These are phyloP conservation scores for Ascochyta koolunga DNA, from an alignment of 2,329 filamentous ascomycete species.

Conservation along the genomic window DNA sequence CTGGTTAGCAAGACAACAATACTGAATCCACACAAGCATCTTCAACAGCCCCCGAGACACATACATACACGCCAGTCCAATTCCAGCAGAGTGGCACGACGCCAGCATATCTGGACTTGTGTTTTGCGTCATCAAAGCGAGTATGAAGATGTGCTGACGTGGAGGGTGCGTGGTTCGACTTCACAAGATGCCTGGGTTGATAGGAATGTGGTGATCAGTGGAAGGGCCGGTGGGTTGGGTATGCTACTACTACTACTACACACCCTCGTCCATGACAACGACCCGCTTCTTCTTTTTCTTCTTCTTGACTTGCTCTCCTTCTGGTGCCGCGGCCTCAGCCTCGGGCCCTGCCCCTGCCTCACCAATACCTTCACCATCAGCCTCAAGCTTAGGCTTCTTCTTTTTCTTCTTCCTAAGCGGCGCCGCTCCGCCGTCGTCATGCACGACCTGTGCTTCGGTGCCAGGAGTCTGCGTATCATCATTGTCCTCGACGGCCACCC, in stretches of 20 bases:
- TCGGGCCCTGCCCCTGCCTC: neutral
- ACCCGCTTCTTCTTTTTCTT: conserved; percentile 51
- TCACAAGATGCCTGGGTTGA: too few relatives aligned
- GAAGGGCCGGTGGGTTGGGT: too few relatives aligned
- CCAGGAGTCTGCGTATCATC: conserved; percentile 53
- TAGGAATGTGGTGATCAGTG: too few relatives aligned
- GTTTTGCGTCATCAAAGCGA: too few relatives aligned
- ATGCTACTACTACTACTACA: neutral
- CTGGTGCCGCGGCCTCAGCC: conserved; percentile 20
- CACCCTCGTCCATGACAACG: conserved; percentile 41
- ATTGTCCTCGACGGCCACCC: conserved; percentile 61
- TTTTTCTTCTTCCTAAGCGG: conserved; percentile 50
- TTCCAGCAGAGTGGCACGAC: too few relatives aligned
- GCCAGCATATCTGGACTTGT: too few relatives aligned
- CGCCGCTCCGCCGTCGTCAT: conserved; percentile 20
- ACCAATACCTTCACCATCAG: conserved; percentile 14
- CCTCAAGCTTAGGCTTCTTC: conserved; percentile 47
- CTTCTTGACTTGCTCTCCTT: conserved; percentile 49
- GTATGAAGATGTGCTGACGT: too few relatives aligned
- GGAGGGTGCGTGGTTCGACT: too few relatives aligned
- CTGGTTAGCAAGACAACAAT: too few relatives aligned
- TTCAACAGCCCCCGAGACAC: too few relatives aligned
- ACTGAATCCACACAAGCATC: too few relatives aligned
- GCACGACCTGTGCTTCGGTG: conserved; percentile 17
- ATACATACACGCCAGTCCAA: too few relatives aligned